Evolutionary conservation across 805 yeast species (phyloP).

Genomic region (Peterozyma xylosa): DNA sequence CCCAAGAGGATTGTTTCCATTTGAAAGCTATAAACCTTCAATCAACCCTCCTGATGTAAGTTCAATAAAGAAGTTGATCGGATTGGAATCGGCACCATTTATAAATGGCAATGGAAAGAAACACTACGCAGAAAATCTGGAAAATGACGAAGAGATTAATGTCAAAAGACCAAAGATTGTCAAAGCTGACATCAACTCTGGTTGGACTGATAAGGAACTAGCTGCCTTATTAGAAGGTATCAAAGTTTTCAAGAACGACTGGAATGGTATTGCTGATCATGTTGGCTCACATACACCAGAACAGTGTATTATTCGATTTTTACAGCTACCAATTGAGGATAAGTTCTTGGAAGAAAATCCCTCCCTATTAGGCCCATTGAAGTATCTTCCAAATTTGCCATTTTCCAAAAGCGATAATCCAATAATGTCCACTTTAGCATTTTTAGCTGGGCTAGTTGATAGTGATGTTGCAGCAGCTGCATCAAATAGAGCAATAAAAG

Average conservation of each 20-base stretch:
- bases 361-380: conserved; percentile 61
- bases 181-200: conserved; percentile 27
- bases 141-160: conserved; percentile 9
- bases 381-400: conserved; percentile 79
- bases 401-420: conserved; percentile 87
- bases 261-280: conserved; percentile 67
- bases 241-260: conserved; percentile 58
- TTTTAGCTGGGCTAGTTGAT: conserved; percentile 78
- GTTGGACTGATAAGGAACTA: conserved; percentile 67
- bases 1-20: conserved; percentile 89
- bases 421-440: conserved; percentile 85
- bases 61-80: conserved; percentile 17
- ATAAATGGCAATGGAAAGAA: conserved; percentile 3
- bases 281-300: conserved; percentile 68
- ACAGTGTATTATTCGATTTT: conserved; percentile 73
- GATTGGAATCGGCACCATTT: background rate
- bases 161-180: conserved; percentile 28
- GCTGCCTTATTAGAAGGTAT: conserved; percentile 55
- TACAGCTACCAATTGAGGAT: conserved; percentile 79
- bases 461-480: conserved; percentile 82
- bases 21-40: conserved; percentile 70
- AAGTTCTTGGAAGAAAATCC: conserved; percentile 42
- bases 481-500: conserved; percentile 51
- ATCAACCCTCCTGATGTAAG: conserved; percentile 34
- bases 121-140: background rate